These are phyloP conservation scores for Aspergillus sp. DNA, from an alignment of 2,329 filamentous ascomycete species.

Conservation along the genomic window DNA sequence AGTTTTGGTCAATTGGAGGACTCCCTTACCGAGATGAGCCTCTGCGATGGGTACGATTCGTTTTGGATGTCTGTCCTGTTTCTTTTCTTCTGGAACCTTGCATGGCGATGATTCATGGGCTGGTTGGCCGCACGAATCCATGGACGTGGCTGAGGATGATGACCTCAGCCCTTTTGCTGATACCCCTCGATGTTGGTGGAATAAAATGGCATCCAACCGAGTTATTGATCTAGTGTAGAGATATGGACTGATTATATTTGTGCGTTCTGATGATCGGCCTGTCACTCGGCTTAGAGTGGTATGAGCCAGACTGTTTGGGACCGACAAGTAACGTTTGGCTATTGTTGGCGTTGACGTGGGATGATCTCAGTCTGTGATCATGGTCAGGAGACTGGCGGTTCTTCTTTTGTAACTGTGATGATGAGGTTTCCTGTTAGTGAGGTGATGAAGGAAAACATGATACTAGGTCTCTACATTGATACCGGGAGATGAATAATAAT, in stretches of 20 bases:
- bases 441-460: background rate
- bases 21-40: background rate
- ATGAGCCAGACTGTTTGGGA: too few species aligned
- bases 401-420: too few species aligned
- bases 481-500: too few species aligned
- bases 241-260: too few species aligned
- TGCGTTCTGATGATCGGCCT: too few species aligned
- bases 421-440: slow-evolving; percentile 1
- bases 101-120: slow-evolving; percentile 1
- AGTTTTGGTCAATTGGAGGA: background rate
- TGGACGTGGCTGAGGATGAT: background rate
- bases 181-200: background rate
- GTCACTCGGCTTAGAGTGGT: too few species aligned
- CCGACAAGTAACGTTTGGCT: too few species aligned
- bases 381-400: too few species aligned
- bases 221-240: background rate
- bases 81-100: background rate
- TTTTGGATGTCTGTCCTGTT: background rate
- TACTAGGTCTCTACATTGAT: background rate
- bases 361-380: too few species aligned
- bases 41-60: background rate
- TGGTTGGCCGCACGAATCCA: background rate
- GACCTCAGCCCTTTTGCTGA: background rate
- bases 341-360: too few species aligned
- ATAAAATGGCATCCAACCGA: background rate